Evolutionary conservation across 2,329 filamentous ascomycete species (phyloP), one percentile per base, ranked within the genome.

Genomic region (Ambrosiella cleistominuta): DNA sequence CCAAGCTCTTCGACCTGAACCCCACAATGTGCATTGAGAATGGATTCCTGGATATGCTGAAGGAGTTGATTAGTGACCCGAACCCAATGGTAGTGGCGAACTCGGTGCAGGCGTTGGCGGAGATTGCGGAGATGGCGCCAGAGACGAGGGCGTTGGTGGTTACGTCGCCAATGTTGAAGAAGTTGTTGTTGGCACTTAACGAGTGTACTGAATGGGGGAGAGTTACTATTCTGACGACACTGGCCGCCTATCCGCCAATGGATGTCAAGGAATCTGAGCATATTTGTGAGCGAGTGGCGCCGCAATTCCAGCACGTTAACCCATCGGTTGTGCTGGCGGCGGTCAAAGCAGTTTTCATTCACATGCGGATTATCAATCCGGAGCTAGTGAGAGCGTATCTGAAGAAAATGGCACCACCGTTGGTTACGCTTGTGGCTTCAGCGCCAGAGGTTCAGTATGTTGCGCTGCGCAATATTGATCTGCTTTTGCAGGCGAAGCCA

Each of bases 21-120:
- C 88, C 91, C 5, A 71, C 79, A 44, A 86, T 96, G 81, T 97
- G 91, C 67, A 80, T 98, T 59, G 93, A 98, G 68, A 96, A 98
- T 65, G 93, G 93, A 51, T 98, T 98, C 70, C 72, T 98, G 54
- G 90, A 97, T 69, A 88, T 80, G 27, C 73, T 98, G 57, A 91
- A 98, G 70, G 93, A 98, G 70, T 74, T 98, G 74, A 95, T 98
- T 63, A 91, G 88, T 57, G 93, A 98, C 68, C 88, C 93, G 2
- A 98, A 98, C 69, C 93, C 93, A 2, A 98, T 97, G 91, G 93
- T 98, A 3, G 93, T 98, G 60, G 93, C 93, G 62, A 98, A 98
- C 72, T 93, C 88, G 12, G 93, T 98, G 7, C 91, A 90, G 62
- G 93, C 93, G 2, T 76, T 98, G 56, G 84, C 87, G 7, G 93